Base-by-base conservation (phyloP, 495 filamentous ascomycete species). In the Penicillium malachiteum region DNA sequence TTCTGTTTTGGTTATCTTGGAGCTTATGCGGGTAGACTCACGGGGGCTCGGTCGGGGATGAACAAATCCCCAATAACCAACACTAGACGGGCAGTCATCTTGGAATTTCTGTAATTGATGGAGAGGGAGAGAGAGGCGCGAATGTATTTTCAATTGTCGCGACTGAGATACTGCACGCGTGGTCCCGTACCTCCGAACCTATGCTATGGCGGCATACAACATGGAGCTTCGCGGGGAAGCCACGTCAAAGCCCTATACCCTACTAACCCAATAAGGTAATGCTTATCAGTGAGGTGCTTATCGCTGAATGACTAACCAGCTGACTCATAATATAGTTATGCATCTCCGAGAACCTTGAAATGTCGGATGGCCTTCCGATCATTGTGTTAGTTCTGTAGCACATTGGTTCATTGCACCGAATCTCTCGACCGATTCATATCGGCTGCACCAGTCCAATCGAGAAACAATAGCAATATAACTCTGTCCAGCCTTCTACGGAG, bases 51-150 rank as follows among this genome's bases (percentile, higher is more conserved):
- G 77, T 98, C 93, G 60, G 93, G 93, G 72, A 98, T 97, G 81
- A 97, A 96, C 50, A 98, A 83, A 78, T 98, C 94, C 70, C 93
- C 93, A 58, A 97, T 91, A 63, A 91, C 90, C 68, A 98, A 84
- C 66, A 96, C 88, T 50, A 93, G 76, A 69, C 89, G 82, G 62
- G 89, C 89, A 63, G 88, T 82, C 89, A 92, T 92, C 52, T 49
- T 76, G 64, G 45, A 55, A 59, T 53, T 37, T 9, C 9, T 13
- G 34, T 26, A 13, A 37, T 37, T 37, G 54, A 52, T 34, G 50
- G 55, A 43, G 59, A 49, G 42, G 58, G 43, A 53, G 37, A 33
- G 35, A 14, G 41, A 46, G 50, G 54, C 60, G 64, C 63, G 74
- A 70, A 60, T 56, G 34, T 3, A 58, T 66, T 70, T 68, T 61